Evolutionary conservation across 169 alveolate species (phyloP), one percentile per base, ranked within the genome.

Genomic region (Eimeria nieschulzi): DNA sequence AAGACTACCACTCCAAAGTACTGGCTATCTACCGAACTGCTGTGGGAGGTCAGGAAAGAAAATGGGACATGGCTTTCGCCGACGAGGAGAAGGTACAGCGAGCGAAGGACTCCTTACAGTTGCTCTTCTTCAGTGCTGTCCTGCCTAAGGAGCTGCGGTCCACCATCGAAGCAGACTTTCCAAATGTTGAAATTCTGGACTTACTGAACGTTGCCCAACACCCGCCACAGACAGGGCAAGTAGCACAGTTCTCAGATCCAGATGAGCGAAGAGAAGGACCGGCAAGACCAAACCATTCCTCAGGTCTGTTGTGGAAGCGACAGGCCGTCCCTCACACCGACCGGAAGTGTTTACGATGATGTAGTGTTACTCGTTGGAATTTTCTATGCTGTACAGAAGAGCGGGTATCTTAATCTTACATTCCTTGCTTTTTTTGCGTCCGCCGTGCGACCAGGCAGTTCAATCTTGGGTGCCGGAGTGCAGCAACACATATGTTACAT

Each of bases 1-100:
- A 88, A 9, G 93, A 83, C 53, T 88, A 88, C 88, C 88, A 80
- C 75, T 80, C 88, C 7, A 80, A 80, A 68, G 75, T 80, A 56
- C 76, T 17, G 56, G 39, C n/a, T 33, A 55, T 80, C 17, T 80
- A 61, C 54, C 19, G 76, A 13, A 13, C 64, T 33, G 88, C 88
- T 39, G 13, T 61, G 63, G 76, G 76, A 33, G 23, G 76, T 17
- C 39, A 56, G n/a, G 46, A 66, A 5, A 39, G 63, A 13, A 66
- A 8, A 19, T 75, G 25, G 7, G 63, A n/a, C 25, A 26, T 5
- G 25, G 15, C 66, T 54, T 12, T n/a, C 17, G 7, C 76, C 19
- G 68, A 59, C 15, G 88, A 59, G 39, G 75, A 56, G 19, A 10
- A 75, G 0, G 25, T 79, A 51, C 87, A 64, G 76, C 59, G 23